Evolutionary conservation across 495 filamentous ascomycete species (phyloP), one percentile per base, ranked within the genome.

Genomic region (Cryomyces antarcticus): DNA sequence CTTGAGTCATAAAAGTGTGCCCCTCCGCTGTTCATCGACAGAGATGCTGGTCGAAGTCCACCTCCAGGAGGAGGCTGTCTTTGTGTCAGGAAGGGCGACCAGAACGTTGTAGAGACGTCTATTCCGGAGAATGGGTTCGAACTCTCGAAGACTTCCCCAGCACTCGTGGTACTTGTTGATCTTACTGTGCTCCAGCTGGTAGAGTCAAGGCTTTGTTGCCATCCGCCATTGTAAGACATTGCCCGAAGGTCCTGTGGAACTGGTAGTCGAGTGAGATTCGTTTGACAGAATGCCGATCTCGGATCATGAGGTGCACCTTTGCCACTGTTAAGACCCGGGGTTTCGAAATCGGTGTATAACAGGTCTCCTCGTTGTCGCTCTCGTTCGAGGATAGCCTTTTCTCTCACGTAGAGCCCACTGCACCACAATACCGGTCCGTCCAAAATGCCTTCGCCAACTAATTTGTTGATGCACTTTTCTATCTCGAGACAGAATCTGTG

Each of bases 401-500:
- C 88, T 41, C 77, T 69, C 47, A 74, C 72, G 55, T 80, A 96
- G 4, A 97, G 65, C 39, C 87, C 83, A 53, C 86, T 95, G 0
- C 86, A 85, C 84, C 84, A 93, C 4, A 96, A 59, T 3, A 94
- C 84, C 6, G 89, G 85, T 0, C 82, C 81, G 36, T 93, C 85
- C 37, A 84, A 62, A 54, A 94, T 75, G 42, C 76, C 84, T 42
- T 89, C 80, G 33, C 86, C 84, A 13, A 93, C 80, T 1, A 97
- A 66, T 56, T 85, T 88, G 52, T 70, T 78, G 58, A 93, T 77
- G 49, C 82, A 93, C 44, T 69, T 80, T 43, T 89, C 82, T 27
- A 97, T 71, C 55, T 96, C 89, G 39, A 86, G 77, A 56, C 78
- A 92, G 56, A 97, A 93, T 11, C 86, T 74, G 55, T 97, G 89